Percentiles rank a stretch among this genome's conserved stretches.
phyloP scores from a whole-genome alignment of 805 yeast genomes.

The Wickerhamomyces rabaulensis region DNA sequence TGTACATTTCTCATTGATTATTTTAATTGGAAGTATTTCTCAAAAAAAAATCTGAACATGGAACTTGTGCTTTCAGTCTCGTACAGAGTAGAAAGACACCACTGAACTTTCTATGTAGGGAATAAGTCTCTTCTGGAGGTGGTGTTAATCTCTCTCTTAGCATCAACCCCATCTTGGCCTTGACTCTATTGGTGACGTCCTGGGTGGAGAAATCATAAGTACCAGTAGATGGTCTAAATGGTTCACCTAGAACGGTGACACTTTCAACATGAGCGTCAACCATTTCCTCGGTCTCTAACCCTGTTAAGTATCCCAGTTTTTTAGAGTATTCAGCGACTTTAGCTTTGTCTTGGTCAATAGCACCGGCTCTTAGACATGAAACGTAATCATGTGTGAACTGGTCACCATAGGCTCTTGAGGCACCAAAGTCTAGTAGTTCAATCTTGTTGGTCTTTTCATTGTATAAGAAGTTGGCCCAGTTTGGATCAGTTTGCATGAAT shows the following conservation, averaged over 20 bases:
- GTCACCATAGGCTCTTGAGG: conserved; percentile 72
- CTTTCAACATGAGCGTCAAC: conserved; percentile 89
- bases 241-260: conserved; percentile 87
- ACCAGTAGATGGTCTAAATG: conserved; percentile 60
- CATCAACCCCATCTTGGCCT: conserved; percentile 85
- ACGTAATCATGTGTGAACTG: conserved; percentile 69
- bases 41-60: conserved; percentile 72
- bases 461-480: conserved; percentile 96
- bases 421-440: conserved; percentile 93
- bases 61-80: conserved; percentile 74
- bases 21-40: conserved; percentile 47
- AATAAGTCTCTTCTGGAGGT: conserved; percentile 97
- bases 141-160: conserved; percentile 87
- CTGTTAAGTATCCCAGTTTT: conserved; percentile 84
- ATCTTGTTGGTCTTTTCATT: conserved; percentile 65
- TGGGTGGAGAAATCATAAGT: conserved; percentile 72
- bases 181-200: conserved; percentile 90
- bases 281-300: conserved; percentile 85
- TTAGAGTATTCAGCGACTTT: conserved; percentile 60
- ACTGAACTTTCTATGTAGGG: conserved; percentile 91
- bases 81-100: conserved; percentile 93
- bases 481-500: conserved; percentile 98
- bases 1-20: background rate
- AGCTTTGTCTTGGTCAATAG: conserved; percentile 61
- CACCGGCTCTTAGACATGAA: conserved; percentile 58